These are phyloP conservation scores for Benincasa hispida DNA, from an alignment of 306 rosid genomes.

Conservation along the genomic window DNA sequence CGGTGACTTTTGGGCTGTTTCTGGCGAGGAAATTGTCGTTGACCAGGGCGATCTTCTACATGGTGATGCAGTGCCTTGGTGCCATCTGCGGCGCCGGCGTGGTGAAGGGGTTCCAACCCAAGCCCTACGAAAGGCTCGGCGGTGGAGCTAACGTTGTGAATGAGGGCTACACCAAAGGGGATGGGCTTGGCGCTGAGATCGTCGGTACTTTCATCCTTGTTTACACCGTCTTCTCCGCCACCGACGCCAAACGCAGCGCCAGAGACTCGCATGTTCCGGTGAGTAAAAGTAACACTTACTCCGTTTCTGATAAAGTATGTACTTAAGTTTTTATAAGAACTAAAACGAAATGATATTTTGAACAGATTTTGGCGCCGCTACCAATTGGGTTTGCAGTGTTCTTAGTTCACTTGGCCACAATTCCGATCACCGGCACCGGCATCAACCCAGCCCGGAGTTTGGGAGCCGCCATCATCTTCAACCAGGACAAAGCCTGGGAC, in stretches of 20 bases:
- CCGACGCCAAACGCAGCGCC: constrained; percentile 87
- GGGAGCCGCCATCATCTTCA: constrained; percentile 46
- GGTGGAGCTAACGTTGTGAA: constrained; percentile 71
- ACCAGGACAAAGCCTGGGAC: constrained; percentile 30
- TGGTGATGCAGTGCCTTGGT: constrained; percentile 68
- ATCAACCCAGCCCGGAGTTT: constrained; percentile 54
- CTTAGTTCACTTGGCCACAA: constrained; percentile 53
- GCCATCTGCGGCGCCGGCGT: constrained; percentile 60
- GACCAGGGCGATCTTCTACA: constrained; percentile 69
- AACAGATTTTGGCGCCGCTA: constrained; percentile 80
- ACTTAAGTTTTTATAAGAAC: background rate
- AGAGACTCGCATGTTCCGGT: constrained; percentile 67
- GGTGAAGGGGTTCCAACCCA: constrained; percentile 29
- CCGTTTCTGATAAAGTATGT: too few species aligned
- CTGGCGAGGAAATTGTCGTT: constrained; percentile 75
- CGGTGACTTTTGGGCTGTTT: constrained; percentile 65
- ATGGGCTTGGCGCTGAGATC: constrained; percentile 54
- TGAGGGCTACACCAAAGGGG: constrained; percentile 69
- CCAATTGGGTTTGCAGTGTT: constrained; percentile 83
- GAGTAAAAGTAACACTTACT: background rate
- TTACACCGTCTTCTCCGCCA: constrained; percentile 84
- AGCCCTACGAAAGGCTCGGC: background rate
- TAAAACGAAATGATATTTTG: background rate
- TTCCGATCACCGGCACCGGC: constrained; percentile 56
- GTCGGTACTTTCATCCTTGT: constrained; percentile 46